These are phyloP conservation scores for Ustilago bromivora DNA, from an alignment of 1,284 basidiomycete species.

Conservation along the genomic window DNA sequence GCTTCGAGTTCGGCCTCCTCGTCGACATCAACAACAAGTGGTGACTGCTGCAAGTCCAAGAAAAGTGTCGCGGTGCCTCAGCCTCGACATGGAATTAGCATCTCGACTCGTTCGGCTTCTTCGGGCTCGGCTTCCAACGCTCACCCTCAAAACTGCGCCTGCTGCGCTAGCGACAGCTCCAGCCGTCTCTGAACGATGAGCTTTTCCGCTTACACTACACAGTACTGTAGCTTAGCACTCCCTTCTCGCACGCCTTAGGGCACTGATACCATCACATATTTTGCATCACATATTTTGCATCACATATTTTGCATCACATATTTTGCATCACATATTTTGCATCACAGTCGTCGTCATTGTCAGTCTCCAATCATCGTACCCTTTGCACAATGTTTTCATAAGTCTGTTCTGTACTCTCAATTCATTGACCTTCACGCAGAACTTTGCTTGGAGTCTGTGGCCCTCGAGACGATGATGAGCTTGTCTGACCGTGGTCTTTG, in stretches of 20 bases:
- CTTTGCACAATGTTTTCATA: not conserved
- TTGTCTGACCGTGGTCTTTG: not conserved
- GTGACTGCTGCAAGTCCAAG: conserved; percentile 31
- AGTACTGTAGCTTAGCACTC: not conserved
- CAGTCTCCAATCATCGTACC: not conserved
- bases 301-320: conserved; percentile 1
- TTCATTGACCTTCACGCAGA: not conserved
- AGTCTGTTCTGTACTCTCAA: not conserved
- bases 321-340: conserved; percentile 6
- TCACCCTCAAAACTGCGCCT: conserved; percentile 35
- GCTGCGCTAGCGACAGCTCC: conserved; percentile 38
- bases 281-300: conserved; percentile 8
- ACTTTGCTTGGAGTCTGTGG: not conserved
- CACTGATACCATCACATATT: conserved; percentile 7
- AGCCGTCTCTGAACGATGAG: conserved; percentile 20
- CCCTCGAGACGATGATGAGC: not conserved
- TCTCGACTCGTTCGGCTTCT: conserved; percentile 22
- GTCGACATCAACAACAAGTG: not conserved
- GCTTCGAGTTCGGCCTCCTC: conserved; percentile 14
- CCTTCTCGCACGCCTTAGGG: not conserved
- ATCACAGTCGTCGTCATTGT: not conserved
- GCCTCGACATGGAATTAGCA: conserved; percentile 34
- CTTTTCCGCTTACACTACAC: not conserved
- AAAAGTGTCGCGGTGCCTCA: conserved; percentile 24
- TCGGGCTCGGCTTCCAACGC: conserved; percentile 10